A percentile compares a stretch with the other conserved stretches of the same genome.
These are phyloP conservation scores for Cucurbita moschata DNA, from an alignment of 306 rosid genomes.

Conservation along the genomic window DNA sequence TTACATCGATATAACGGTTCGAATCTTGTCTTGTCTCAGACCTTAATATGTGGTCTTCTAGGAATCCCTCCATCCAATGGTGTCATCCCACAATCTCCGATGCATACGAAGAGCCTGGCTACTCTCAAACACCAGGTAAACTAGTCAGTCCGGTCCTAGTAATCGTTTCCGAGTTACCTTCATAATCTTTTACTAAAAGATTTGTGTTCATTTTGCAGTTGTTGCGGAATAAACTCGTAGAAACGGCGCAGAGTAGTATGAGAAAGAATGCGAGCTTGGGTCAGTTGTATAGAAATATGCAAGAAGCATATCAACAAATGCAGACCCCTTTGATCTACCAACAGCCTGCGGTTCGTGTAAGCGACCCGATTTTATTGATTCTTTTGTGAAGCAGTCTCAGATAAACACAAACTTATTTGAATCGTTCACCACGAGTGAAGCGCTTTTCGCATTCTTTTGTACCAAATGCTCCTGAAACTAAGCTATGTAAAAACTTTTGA, in stretches of 20 bases:
- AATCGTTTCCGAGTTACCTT: background rate
- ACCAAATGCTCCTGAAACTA: background rate
- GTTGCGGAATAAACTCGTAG: conserved; percentile 70
- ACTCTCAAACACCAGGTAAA: conserved; percentile 96
- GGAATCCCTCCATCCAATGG: conserved; percentile 97
- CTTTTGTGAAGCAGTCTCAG: background rate
- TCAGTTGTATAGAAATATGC: conserved; percentile 88
- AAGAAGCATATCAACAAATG: conserved; percentile 86
- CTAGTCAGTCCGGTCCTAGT: background rate
- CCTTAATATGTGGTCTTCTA: conserved; percentile 80
- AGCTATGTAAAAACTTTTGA: background rate
- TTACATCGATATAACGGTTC: background rate
- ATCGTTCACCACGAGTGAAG: background rate
- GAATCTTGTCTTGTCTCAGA: conserved; percentile 22
- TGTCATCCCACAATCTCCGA: conserved; percentile 96
- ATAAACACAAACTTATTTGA: background rate
- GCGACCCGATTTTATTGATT: background rate
- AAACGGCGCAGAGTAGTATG: conserved; percentile 56
- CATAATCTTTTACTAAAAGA: background rate
- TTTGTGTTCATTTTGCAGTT: conserved; percentile 30
- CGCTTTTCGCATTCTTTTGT: background rate
- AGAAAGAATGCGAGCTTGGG: conserved; percentile 82
- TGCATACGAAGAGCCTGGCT: conserved; percentile 97
- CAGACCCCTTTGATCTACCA: conserved; percentile 88
- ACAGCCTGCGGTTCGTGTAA: conserved; percentile 52